A percentile compares a stretch with the other conserved stretches of the same genome.
Conservation (phyloP, 148 eudicot genomes). For the Polygonum aviculare region DNA sequence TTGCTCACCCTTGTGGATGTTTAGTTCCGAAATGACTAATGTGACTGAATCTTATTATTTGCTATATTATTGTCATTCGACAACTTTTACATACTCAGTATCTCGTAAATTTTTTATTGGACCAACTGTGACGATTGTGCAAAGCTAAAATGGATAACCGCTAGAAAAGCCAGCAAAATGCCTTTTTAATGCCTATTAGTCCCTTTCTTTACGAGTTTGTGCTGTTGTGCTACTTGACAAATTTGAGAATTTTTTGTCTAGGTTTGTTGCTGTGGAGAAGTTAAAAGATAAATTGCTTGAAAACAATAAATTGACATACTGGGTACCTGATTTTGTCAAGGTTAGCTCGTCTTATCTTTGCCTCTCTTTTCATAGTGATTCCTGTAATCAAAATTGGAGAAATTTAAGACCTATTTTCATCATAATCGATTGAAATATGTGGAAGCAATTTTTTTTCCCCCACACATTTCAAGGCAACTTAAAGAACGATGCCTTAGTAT, state of each 20-base stretch:
- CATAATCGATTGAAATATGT: neutral
- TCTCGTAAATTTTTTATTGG: neutral
- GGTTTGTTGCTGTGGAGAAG: conserved; percentile 94
- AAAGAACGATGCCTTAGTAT: neutral
- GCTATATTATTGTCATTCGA: neutral
- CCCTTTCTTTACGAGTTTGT: neutral
- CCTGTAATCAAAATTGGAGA: neutral
- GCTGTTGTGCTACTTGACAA: neutral
- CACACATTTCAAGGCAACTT: no score
- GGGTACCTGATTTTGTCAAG: conserved; percentile 99
- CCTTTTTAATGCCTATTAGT: neutral
- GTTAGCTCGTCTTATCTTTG: conserved; percentile 21
- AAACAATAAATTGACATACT: conserved; percentile 77
- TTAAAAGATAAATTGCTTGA: conserved; percentile 82
- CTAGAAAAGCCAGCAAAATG: neutral
- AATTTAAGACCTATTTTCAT: neutral
- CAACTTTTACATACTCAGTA: neutral
- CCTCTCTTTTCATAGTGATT: neutral
- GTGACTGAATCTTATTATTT: neutral
- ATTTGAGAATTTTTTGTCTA: conserved; percentile 11
- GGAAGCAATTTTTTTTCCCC: no score
- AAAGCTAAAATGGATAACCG: neutral
- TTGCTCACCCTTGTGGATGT: neutral
- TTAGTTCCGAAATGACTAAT: neutral
- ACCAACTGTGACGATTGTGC: neutral